Evolutionary conservation across 2,329 filamentous ascomycete species (phyloP).

Genomic region (Periconia macrospinosa): DNA sequence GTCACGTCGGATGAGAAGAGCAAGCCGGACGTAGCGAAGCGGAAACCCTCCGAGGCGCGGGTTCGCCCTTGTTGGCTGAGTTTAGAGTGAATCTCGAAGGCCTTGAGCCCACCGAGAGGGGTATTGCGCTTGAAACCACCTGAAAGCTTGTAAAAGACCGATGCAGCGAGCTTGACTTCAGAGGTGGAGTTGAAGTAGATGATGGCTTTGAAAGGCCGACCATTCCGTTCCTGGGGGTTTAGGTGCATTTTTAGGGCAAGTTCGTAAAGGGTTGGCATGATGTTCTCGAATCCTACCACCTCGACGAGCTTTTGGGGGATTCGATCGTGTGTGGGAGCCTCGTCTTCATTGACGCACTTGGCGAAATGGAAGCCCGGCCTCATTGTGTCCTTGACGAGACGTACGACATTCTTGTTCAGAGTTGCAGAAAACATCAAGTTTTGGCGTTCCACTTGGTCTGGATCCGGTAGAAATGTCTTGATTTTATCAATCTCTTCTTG

Average conservation of each 20-base stretch:
- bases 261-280: slow-evolving; percentile 76
- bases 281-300: slow-evolving; percentile 71
- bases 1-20: slow-evolving; percentile 56
- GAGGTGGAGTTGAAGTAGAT: slow-evolving; percentile 84
- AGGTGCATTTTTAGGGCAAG: slow-evolving; percentile 65
- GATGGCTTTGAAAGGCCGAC: slow-evolving; percentile 87
- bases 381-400: slow-evolving; percentile 76
- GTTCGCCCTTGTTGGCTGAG: slow-evolving; percentile 73
- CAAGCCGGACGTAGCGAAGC: slow-evolving; percentile 59
- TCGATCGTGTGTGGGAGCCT: slow-evolving; percentile 79
- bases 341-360: slow-evolving; percentile 81
- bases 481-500: slow-evolving; percentile 53
- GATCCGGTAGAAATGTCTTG: slow-evolving; percentile 61
- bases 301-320: slow-evolving; percentile 79
- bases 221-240: slow-evolving; percentile 45
- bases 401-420: slow-evolving; percentile 79
- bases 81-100: slow-evolving; percentile 75
- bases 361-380: slow-evolving; percentile 85
- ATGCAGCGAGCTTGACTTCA: slow-evolving; percentile 66
- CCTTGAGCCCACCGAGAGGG: slow-evolving; percentile 38
- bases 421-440: slow-evolving; percentile 96
- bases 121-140: slow-evolving; percentile 37
- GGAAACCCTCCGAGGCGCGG: slow-evolving; percentile 71
- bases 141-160: slow-evolving; percentile 58
- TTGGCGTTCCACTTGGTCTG: slow-evolving; percentile 69